Conservation (phyloP, 257 asterid genomes). For the Petunia axillaris region DNA sequence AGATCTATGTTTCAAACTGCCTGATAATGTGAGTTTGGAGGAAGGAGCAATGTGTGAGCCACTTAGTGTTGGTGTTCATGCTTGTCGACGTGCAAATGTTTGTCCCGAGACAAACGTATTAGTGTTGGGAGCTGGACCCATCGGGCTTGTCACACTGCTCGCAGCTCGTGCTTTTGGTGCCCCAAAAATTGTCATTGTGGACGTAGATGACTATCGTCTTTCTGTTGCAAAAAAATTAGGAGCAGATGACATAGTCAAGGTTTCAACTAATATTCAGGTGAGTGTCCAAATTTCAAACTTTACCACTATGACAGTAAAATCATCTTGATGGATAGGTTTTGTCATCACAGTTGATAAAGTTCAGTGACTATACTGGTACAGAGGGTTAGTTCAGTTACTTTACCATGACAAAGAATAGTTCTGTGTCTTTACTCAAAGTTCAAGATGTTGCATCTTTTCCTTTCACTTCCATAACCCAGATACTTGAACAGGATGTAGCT, state of each 20-base stretch:
- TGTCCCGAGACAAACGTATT: slow-evolving; percentile 81
- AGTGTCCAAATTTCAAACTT: slow-evolving; percentile 11
- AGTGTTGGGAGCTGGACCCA: slow-evolving; percentile 95
- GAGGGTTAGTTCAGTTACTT: not conserved
- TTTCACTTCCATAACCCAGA: not conserved
- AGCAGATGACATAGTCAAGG: slow-evolving; percentile 70
- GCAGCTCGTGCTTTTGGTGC: slow-evolving; percentile 94
- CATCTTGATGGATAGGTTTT: too few relatives aligned
- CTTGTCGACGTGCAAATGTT: slow-evolving; percentile 87
- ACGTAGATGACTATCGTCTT: slow-evolving; percentile 74
- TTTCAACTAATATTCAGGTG: slow-evolving; percentile 64
- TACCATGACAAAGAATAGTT: not conserved
- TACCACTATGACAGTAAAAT: not conserved
- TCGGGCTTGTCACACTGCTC: slow-evolving; percentile 82
- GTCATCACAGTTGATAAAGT: not conserved
- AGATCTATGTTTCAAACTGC: slow-evolving; percentile 82
- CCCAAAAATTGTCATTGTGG: slow-evolving; percentile 72
- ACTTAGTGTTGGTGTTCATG: slow-evolving; percentile 90
- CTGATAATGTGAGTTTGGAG: slow-evolving; percentile 84
- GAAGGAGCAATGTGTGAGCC: slow-evolving; percentile 99
- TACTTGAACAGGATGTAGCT: slow-evolving; percentile 58
- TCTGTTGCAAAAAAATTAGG: slow-evolving; percentile 82
- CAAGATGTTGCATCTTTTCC: not conserved
- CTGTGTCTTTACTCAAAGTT: not conserved
- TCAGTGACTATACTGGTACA: not conserved